Evolutionary conservation across 2,329 filamentous ascomycete species (phyloP), one percentile per base, ranked within the genome.

Genomic region (Pestalotiopsis sp.): DNA sequence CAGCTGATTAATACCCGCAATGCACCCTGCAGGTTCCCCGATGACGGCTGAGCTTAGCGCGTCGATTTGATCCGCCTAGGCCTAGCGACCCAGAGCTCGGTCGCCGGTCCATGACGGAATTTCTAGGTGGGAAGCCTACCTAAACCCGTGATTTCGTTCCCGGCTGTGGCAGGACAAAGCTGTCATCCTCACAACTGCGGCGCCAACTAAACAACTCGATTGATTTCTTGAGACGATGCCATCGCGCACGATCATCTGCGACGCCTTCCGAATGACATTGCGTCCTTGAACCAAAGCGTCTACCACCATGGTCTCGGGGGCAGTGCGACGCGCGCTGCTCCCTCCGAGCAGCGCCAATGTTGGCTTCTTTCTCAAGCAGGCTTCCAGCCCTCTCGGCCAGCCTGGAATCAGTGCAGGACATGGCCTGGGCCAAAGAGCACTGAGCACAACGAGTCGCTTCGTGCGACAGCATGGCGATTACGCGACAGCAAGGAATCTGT

Each of bases 301-400:
- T 75, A 81, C 38, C 30, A 63, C 73, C 72, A 86, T 86, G 84
- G 81, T 81, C 77, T 80, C 82, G 79, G 83, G 81, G 78, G 80
- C 80, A 75, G 79, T 83, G 74, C 84, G 83, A 73, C 82, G 81
- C 75, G 79, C 80, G 78, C 79, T 85, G 80, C 80, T 84, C 78
- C 83, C 83, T 70, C 81, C 80, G 74, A 79, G 81, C 76, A 79
- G 78, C 72, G 77, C 78, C 70, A 73, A 74, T 75, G 75, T 77
- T 66, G 74, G 68, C 59, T 61, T 55, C 67, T 75, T 65, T 30
- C 70, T 57, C 67, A 66, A 70, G 58, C 69, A 69, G 68, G 60
- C 52, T 67, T 66, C 60, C 61, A 57, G 24, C 58, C 69, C 69
- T 61, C 67, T 39, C 66, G 44, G 22, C 14, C 63, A 57, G 4